Base-by-base conservation (phyloP, 805 yeast species). In the Lachancea sp. region DNA sequence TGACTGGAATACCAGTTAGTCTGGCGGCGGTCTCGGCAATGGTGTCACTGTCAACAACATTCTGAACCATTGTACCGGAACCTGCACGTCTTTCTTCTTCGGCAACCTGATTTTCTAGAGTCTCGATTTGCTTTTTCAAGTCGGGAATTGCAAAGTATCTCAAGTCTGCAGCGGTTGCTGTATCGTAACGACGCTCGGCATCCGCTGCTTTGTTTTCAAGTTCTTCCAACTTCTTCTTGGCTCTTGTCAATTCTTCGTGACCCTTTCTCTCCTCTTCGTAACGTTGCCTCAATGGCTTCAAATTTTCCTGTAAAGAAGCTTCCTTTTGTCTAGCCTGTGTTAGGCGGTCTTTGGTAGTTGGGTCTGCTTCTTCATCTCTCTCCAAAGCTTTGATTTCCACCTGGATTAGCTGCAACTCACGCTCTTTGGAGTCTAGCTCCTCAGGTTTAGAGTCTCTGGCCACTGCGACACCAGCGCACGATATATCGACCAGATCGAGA, bases 391-490 rank as follows among this genome's bases (percentile, higher is more conserved):
- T 87, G 62, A 93, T 91, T 68, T 93, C 99, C 47, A 93, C 98
- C 58, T 91, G 95, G 30, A 93, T 69, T 55, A 93, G 77, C 63
- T 89, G 95, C 40, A 90, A 74, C 69, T 88, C 88, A 67, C 99
- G 85, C 68, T 93, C 99, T 55, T 89, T 77, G 37, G 82, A 83
- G 69, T 93, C 99, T 58, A 93, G 75, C 65, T 89, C 96, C 67
- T 93, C 99, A 1, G 99, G 99, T 64, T 87, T 88, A 2, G 98
- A 91, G 65, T 93, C 99, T 68, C 99, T 81, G 3, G 96, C 96
- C 43, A 93, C 99, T 1, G 98, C 98, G 36, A 93, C 98, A 46
- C 95, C 77, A 2, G 98, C 98, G 36, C 97, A 95, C 6, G 96
- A 77, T 63, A 93, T 97, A 70, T 91, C 99, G 53, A 91, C 88